Base-by-base conservation (phyloP, 2,329 filamentous ascomycete species). In the Ophiosphaerella korrae region DNA sequence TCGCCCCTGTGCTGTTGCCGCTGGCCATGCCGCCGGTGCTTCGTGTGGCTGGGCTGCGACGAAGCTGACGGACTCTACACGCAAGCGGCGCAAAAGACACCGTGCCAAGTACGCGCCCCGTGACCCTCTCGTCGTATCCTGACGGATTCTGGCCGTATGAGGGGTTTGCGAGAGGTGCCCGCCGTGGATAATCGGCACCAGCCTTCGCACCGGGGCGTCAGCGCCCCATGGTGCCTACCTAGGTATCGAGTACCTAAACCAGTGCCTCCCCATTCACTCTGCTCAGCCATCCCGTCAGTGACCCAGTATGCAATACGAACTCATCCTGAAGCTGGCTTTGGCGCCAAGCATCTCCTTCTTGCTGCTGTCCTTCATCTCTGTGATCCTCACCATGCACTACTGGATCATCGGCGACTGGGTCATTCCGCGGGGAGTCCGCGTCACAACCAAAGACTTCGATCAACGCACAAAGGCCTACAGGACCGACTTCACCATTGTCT, bases 391-490 rank as follows among this genome's bases (percentile, higher is more conserved):
- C 7, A 59, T 57, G 5, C 57, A 64, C 39, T 71, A 69, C 46
- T 71, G 66, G 66, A 64, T 69, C 29, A 47, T 67, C 8, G 62
- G 59, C 26, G 67, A 71, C 43, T 69, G 63, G 58, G 48, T 71
- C 7, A 50, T 64, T 24, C 50, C 58, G 11, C 49, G 60, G 42
- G 62, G 57, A 31, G 40, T 70, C 2, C 43, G 45, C n/a, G 48
- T 66, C 6, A 51, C 45, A 7, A 63, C 60, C 6, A 41, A 29
- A 24, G 37, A 46, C 9, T 60, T 63, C 45, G 50, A 62, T 37
- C 54, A 61, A 2, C 58, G 64, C 26, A 52, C 53, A 11, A 53
- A 58, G 24, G 51, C 39, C 31, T 62, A 54, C 42, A 53, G 50
- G 5, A 57, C 53, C 35, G 63, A 69, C 37, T 58, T 62, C 21